Evolutionary conservation across 768 basidiomycete species (phyloP), one percentile per base, ranked within the genome.

Genomic region (Lepiota venenata): DNA sequence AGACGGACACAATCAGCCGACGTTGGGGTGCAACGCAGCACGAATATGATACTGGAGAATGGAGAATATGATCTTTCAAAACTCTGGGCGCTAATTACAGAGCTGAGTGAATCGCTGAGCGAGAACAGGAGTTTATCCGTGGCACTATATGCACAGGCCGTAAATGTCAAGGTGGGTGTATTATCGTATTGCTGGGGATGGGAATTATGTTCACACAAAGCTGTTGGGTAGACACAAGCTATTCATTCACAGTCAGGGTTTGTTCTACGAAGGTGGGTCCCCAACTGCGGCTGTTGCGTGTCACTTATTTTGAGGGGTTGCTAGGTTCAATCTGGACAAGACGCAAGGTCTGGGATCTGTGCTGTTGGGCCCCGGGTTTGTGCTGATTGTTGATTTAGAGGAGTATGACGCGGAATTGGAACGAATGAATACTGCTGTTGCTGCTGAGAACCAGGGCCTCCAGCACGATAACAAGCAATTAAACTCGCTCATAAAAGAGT

Each of bases 391-490:
- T 15, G 41, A 29, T 43, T 48, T 69, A 98, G 97, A 98, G 72
- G 84, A 84, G 55, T 99, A 95, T 63, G 85, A 94, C 46, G 78
- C 83, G 14, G 94, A 97, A 64, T 74, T 99, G 18, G 94, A 98
- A 64, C 81, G 82, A 42, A 92, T 97, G 86, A 95, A 94, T 59
- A 70, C 77, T 3, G 77, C 82, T 45, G 86, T 98, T 63, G 72
- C 80, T 4, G 71, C 80, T 20, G 95, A 99, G 68, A 99, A 98
- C 66, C 87, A 89, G 61, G 71, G 74, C 5, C 74, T 99, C 40
- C 83, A 91, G 62, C 83, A 96, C 61, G 97, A 98, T 72, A 99
- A 98, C 76, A 96, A 97, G 66, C 96, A 98, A 61, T 78, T 99
- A 29, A 91, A 87, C 59, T 74, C 80, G 4, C 75, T 99, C 50